Evolutionary conservation across 1,139 yeast species (phyloP), one percentile per base, ranked within the genome.

Genomic region (Schwanniomyces etchellsii): DNA sequence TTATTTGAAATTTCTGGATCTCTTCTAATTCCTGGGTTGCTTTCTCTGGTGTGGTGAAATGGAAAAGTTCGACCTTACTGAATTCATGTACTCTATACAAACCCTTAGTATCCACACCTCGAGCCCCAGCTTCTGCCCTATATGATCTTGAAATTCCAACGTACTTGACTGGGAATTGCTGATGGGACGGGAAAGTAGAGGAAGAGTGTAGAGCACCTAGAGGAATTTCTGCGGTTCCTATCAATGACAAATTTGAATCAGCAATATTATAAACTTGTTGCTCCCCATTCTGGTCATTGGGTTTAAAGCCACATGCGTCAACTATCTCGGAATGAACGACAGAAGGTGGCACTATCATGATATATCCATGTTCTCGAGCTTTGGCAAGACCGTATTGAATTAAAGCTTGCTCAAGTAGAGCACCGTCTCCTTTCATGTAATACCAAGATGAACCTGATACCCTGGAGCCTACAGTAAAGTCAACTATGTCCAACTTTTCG

Each of bases 171-270:
- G 94, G 88, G 9, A 68, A 46, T 0, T 57, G 56, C 22, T 42
- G 50, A 3, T 38, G 34, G 4, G 43, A 30, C 12, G 47, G 47
- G 23, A 60, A 48, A 4, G 36, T 37, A 12, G 51, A 39, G 3
- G 62, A 56, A 1, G 65, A 55, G 39, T 52, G 64, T 38, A 81
- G 60, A 0, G 89, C 96, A 0, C 96, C 98, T 21, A 93, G 56
- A 0, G 98, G 86, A 26, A 93, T 89, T 50, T 93, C 99, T 0
- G 98, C 96, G 0, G 99, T 93, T 2, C 97, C 98, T 0, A 91
- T 81, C 24, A 93, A 60, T 26, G 95, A 81, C 31, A 81, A 56
- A 11, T 55, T 53, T 26, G 72, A 76, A 28, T 64, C 63, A 2
- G 63, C 57, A 11, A 86, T 51, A 30, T 71, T 71, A 53, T 89